Evolutionary conservation across 2,329 filamentous ascomycete genomes (phyloP), one percentile per base, ranked within the genome.

Genomic region (Leptographium lundbergii): DNA sequence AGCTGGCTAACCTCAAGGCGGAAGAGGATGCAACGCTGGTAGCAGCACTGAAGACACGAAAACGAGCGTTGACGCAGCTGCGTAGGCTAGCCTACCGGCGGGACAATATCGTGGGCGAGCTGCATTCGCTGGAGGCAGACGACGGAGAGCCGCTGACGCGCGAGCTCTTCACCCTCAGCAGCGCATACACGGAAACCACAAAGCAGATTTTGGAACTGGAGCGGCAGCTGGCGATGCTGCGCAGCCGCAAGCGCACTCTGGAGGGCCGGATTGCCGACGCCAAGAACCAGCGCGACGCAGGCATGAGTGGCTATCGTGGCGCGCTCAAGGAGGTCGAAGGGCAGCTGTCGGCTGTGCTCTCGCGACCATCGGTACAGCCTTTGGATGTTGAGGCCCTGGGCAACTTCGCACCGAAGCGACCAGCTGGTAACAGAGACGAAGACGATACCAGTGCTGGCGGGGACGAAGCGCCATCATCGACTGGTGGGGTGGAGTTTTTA

Each of bases 251-350:
- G 63, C 74, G 77, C n/a, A 79, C 77, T 67, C 70, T 91, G 0
- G 72, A 80, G 61, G 77, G 77, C 3, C 77, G 81, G 65, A 81
- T 89, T 53, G 76, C 80, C 7, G 82, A 86, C 59, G 77, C 83
- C 1, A 78, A 79, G 62, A 90, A 85, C 64, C 77, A 78, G 58
- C 75, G 85, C 45, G 87, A 90, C 67, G 84, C 87, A 2, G 83
- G 82, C n/a, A 69, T 90, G 17, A 88, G 85, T 59, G 85, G 86
- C 0, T 91, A 89, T 68, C 81, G 78, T 24, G 81, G 84, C 1
- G 85, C 86, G 4, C 71, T 89, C 42, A 80, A 75, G 59, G 80
- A 88, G 58, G 77, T 88, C 6, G 85, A 91, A 61, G 74, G 73
- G 17, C 81, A 87, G 58, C 76, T 89, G 6, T 71, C 73, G 6